Conservation (phyloP, 306 rosid species). For the Lablab purpureus region DNA sequence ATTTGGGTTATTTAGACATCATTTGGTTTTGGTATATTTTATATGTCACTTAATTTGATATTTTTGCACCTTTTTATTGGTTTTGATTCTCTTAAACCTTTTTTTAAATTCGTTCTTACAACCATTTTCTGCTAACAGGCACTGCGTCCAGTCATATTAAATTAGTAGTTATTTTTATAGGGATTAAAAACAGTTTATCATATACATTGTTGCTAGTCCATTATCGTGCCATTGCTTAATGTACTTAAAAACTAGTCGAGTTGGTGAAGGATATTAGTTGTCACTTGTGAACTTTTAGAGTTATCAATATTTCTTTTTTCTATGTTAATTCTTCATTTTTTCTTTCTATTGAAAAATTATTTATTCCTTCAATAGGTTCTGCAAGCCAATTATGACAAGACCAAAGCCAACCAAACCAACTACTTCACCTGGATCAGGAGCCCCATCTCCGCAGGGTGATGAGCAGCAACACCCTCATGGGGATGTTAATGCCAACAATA, state of each 20-base stretch:
- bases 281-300: not conserved
- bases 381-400: slow-evolving; percentile 88
- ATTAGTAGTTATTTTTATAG: not conserved
- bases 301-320: not conserved
- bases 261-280: not conserved
- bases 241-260: not conserved
- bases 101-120: not conserved
- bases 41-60: not conserved
- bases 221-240: not conserved
- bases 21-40: not conserved
- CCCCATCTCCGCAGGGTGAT: slow-evolving; percentile 57
- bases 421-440: slow-evolving; percentile 63
- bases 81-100: not conserved
- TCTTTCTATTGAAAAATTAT: slow-evolving; percentile 1
- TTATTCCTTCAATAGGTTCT: slow-evolving; percentile 53
- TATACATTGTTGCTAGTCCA: not conserved
- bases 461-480: slow-evolving; percentile 52
- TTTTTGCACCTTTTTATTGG: not conserved
- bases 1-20: not conserved
- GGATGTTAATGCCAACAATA: slow-evolving; percentile 26
- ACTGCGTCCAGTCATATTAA: not conserved
- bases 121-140: not conserved
- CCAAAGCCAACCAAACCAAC: slow-evolving; percentile 82
- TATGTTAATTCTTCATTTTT: not conserved
- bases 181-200: not conserved